Evolutionary conservation across 345 rosid genomes (phyloP).

Genomic region (Syzygium grande): DNA sequence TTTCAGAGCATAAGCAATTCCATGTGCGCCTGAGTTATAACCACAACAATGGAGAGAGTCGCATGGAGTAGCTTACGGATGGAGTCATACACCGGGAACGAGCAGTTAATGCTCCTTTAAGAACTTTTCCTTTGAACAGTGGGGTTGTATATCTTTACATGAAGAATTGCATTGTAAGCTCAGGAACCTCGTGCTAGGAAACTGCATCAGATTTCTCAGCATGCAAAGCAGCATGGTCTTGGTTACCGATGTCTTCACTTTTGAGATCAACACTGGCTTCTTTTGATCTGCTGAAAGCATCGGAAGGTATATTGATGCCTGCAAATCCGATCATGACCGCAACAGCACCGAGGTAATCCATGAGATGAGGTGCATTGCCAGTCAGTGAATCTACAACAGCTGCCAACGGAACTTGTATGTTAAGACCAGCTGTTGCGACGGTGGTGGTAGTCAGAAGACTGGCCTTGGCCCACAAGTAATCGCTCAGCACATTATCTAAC

Average conservation of each 20-base stretch:
- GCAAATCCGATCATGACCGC: conserved; percentile 93
- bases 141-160: neutral
- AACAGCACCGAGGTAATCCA: conserved; percentile 72
- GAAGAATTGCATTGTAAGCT: neutral
- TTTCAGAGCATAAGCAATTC: neutral
- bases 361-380: conserved; percentile 60
- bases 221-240: neutral
- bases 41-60: neutral
- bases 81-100: neutral
- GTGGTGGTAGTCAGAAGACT: conserved; percentile 84
- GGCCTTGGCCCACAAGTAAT: conserved; percentile 94
- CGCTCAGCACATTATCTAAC: conserved; percentile 87
- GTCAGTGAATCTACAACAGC: conserved; percentile 68
- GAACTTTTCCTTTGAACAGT: neutral
- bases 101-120: neutral
- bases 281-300: conserved; percentile 31
- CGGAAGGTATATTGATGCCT: conserved; percentile 77
- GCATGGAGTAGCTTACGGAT: neutral
- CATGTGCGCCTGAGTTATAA: neutral
- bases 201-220: neutral
- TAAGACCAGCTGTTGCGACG: conserved; percentile 87
- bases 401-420: conserved; percentile 93
- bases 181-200: conserved; percentile 9
- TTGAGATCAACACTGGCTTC: conserved; percentile 33
- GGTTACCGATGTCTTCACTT: conserved; percentile 10